phyloP scores from a whole-genome alignment of 768 basidiomycete genomes.

The Lentinula detonsa region DNA sequence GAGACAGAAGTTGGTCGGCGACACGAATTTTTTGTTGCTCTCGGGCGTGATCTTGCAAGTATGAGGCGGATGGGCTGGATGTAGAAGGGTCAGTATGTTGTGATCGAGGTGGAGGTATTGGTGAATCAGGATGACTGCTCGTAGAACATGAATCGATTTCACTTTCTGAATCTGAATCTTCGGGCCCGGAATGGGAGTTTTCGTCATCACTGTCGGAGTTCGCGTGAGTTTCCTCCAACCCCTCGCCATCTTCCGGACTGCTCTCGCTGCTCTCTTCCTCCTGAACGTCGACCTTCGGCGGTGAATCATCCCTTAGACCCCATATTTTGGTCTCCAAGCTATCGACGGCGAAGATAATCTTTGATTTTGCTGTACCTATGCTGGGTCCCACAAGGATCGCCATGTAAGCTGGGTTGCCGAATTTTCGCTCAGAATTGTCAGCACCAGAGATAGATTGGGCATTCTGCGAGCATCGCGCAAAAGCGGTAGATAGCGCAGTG shows the following conservation, averaged over 20 bases:
- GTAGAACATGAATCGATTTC: background rate
- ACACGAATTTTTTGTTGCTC: constrained; percentile 25
- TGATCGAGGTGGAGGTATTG: constrained; percentile 3
- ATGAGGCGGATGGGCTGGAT: background rate
- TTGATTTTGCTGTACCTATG: constrained; percentile 51
- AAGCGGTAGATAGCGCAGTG: constrained; percentile 61
- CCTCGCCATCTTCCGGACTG: constrained; percentile 13
- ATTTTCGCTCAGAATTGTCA: background rate
- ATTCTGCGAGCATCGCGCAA: constrained; percentile 29
- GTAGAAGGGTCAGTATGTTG: background rate
- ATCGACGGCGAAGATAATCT: constrained; percentile 58
- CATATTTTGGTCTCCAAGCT: constrained; percentile 49
- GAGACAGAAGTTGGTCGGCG: constrained; percentile 29
- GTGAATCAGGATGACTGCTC: constrained; percentile 9
- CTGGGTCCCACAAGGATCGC: constrained; percentile 65
- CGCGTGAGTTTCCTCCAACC: constrained; percentile 11
- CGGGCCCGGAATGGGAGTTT: background rate
- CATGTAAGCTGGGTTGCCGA: constrained; percentile 38
- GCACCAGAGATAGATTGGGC: constrained; percentile 2
- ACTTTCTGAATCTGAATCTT: constrained; percentile 3
- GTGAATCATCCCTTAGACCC: constrained; percentile 27
- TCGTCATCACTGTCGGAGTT: constrained; percentile 3
- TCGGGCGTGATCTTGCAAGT: constrained; percentile 15
- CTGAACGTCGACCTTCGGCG: background rate
- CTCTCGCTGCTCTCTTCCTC: constrained; percentile 13